Evolutionary conservation across 2,329 filamentous ascomycete species (phyloP).

Genomic region (Cladosporium cucumerinum): DNA sequence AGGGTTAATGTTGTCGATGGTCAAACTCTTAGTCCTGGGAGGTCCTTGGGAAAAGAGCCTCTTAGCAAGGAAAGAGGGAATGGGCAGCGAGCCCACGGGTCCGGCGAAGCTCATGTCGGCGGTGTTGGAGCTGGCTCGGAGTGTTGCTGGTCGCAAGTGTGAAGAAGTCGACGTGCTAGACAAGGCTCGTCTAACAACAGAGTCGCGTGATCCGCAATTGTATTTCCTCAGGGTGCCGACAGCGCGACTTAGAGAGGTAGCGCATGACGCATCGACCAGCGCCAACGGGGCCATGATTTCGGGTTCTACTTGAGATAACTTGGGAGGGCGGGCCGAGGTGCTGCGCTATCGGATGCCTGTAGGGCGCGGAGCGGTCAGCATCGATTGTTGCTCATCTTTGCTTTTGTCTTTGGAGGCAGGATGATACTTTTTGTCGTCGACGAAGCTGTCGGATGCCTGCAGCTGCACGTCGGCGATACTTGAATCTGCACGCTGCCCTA

Average conservation of each 20-base stretch:
- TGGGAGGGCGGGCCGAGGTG: slow-evolving; percentile 6
- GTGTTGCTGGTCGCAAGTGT: neutral
- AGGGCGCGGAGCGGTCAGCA: neutral
- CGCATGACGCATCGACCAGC: slow-evolving; percentile 16
- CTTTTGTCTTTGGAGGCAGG: neutral
- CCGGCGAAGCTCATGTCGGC: slow-evolving; percentile 19
- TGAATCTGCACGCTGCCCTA: neutral
- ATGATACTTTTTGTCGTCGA: neutral
- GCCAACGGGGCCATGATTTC: slow-evolving; percentile 1
- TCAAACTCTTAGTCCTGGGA: slow-evolving; percentile 44
- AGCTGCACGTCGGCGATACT: slow-evolving; percentile 3
- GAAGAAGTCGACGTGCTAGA: slow-evolving; percentile 1
- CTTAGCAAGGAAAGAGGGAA: slow-evolving; percentile 23
- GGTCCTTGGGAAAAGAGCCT: slow-evolving; percentile 7
- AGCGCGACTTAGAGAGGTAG: slow-evolving; percentile 4
- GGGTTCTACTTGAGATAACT: slow-evolving; percentile 3
- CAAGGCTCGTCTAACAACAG: neutral
- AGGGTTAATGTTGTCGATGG: slow-evolving; percentile 85
- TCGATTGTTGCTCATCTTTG: neutral
- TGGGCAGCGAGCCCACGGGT: slow-evolving; percentile 22
- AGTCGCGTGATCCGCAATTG: slow-evolving; percentile 12
- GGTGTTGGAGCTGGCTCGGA: neutral
- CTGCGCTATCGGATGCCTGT: neutral
- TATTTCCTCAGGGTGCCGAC: slow-evolving; percentile 1
- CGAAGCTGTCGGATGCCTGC: neutral